Conservation (phyloP, 2,329 filamentous ascomycete species). For the Chaetoscypha palmicola region DNA sequence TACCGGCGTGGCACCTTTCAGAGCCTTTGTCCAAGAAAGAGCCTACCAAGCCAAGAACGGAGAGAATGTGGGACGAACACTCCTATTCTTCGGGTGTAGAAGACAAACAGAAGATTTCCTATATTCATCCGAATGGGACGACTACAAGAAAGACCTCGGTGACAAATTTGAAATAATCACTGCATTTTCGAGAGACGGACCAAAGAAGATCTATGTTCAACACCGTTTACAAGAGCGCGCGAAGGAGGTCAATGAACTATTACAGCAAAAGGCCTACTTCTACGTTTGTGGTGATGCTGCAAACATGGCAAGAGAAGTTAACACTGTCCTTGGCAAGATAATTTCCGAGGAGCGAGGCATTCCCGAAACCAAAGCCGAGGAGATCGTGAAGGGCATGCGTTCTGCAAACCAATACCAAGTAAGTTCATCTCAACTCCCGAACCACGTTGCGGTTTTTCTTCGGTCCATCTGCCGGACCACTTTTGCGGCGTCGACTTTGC, state of each 20-base stretch:
- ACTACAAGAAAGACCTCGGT: conserved; percentile 75
- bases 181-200: conserved; percentile 84
- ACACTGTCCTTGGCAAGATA: conserved; percentile 77
- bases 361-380: conserved; percentile 80
- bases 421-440: conserved; percentile 27
- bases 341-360: conserved; percentile 78
- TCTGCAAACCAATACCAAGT: conserved; percentile 94
- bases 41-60: conserved; percentile 76
- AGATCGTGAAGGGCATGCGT: conserved; percentile 95
- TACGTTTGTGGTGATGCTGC: conserved; percentile 98
- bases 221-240: conserved; percentile 80
- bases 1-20: conserved; percentile 94
- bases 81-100: conserved; percentile 94
- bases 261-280: conserved; percentile 84
- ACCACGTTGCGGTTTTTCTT: no score
- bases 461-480: neutral
- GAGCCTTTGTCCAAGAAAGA: conserved; percentile 89
- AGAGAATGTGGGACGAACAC: conserved; percentile 73
- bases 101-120: conserved; percentile 85
- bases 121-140: conserved; percentile 84
- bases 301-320: conserved; percentile 94
- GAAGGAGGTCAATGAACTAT: conserved; percentile 77
- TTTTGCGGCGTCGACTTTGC: neutral
- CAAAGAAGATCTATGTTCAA: conserved; percentile 94
- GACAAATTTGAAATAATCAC: conserved; percentile 87